Base-by-base conservation (phyloP, 1,284 basidiomycete genomes). In the Heliocybe sulcata region DNA sequence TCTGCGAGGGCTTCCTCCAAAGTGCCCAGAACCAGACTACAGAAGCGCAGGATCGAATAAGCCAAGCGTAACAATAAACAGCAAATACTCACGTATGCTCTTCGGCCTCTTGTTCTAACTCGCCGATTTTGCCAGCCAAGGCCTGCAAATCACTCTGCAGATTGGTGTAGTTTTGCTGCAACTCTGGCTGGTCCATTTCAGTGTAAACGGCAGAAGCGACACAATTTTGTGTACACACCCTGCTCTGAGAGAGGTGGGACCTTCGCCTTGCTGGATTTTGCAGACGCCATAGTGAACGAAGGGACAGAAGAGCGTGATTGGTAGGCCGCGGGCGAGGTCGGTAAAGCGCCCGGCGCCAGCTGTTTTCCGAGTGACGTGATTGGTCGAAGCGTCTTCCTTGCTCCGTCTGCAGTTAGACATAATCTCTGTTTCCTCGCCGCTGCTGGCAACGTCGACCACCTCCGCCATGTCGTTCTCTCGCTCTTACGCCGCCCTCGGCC, bases 31-130 rank as follows among this genome's bases (percentile, higher is more conserved):
- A 99, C 97, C 16, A 99, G 78, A 45, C 94, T 98, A 63, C 3
- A 51, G 38, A n/a, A n/a, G n/a, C n/a, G n/a, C n/a, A n/a, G n/a
- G n/a, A n/a, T n/a, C n/a, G n/a, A n/a, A n/a, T n/a, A n/a, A n/a
- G n/a, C n/a, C n/a, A n/a, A n/a, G n/a, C n/a, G n/a, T n/a, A n/a
- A n/a, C n/a, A n/a, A n/a, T n/a, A n/a, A n/a, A 45, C 35, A 52
- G 22, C 35, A 50, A 25, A 45, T 9, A 73, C 79, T 58, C 59
- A 88, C 90, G 76, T 76, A 69, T 98, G 92, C 67, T 98, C 94
- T 59, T 98, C 94, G 23, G 92, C 83, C 67, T 98, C 94, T 60
- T 87, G 82, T 70, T 98, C 94, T 38, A 98, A 79, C 70, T 98
- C 95, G 58, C 90, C 90, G 61, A 97, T 94, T 74, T 98, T 98